Evolutionary conservation across 2,329 filamentous ascomycete genomes (phyloP).

Genomic region (Alternaria arborescens): DNA sequence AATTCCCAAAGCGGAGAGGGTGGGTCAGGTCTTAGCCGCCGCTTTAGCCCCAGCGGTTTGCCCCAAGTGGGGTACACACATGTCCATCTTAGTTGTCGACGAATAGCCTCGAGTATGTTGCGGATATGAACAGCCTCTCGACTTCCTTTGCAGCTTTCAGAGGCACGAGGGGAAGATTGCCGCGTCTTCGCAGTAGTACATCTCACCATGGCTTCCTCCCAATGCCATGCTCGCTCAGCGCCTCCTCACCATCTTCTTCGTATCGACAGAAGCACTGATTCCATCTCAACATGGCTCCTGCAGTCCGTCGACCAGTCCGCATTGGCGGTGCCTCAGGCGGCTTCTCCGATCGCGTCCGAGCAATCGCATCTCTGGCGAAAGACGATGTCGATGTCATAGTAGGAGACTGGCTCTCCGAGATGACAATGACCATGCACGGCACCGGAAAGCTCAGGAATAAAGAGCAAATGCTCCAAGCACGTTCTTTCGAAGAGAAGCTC

Average conservation of each 20-base stretch:
- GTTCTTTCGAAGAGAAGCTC: slow-evolving; percentile 52
- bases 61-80: slow-evolving; percentile 29
- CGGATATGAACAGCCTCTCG: slow-evolving; percentile 33
- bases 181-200: neutral
- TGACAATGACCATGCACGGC: slow-evolving; percentile 43
- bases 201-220: neutral
- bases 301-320: slow-evolving; percentile 47
- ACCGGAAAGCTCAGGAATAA: slow-evolving; percentile 41
- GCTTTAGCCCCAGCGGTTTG: neutral
- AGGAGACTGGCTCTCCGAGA: slow-evolving; percentile 44
- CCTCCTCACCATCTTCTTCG: neutral
- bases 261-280: neutral
- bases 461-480: slow-evolving; percentile 52
- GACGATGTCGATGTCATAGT: slow-evolving; percentile 46
- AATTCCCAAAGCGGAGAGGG: neutral
- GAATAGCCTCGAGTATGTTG: slow-evolving; percentile 1
- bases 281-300: slow-evolving; percentile 29
- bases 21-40: slow-evolving; percentile 2
- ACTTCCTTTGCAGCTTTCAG: neutral
- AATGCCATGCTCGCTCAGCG: neutral
- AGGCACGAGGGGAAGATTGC: neutral
- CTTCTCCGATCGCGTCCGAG: slow-evolving; percentile 56
- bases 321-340: slow-evolving; percentile 56
- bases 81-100: slow-evolving; percentile 10
- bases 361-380: slow-evolving; percentile 54